Evolutionary conservation across 257 asterid genomes (phyloP).

Genomic region (Anisodus tanguticus): DNA sequence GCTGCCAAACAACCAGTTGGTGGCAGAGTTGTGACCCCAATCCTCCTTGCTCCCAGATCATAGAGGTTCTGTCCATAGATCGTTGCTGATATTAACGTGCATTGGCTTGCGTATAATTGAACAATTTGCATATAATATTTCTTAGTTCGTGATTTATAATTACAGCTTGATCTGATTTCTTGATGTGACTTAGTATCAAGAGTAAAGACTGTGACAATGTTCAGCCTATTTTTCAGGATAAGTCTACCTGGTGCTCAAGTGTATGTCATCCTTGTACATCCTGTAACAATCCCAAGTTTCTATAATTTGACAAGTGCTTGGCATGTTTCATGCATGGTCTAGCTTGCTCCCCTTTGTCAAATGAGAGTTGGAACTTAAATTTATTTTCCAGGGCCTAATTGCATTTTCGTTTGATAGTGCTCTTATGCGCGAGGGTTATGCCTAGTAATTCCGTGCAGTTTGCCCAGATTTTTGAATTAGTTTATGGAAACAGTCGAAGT

Average conservation of each 20-base stretch:
- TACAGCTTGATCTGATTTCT: neutral
- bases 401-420: neutral
- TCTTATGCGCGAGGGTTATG: neutral
- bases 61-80: slow-evolving; percentile 53
- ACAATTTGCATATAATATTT: neutral
- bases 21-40: slow-evolving; percentile 76
- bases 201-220: neutral
- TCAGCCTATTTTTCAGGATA: neutral
- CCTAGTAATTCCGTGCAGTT: neutral
- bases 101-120: neutral
- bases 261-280: slow-evolving; percentile 8
- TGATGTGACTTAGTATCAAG: neutral
- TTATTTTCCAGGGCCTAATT: neutral
- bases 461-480: neutral
- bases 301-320: neutral
- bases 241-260: slow-evolving; percentile 3
- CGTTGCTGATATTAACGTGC: neutral
- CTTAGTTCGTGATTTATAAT: neutral
- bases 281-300: neutral
- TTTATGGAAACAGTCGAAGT: neutral
- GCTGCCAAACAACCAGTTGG: slow-evolving; percentile 92
- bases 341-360: neutral
- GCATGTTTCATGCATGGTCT: neutral
- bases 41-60: slow-evolving; percentile 67
- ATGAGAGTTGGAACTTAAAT: neutral